Conservation (phyloP, 331 rosid species). For the Malus hybrid region DNA sequence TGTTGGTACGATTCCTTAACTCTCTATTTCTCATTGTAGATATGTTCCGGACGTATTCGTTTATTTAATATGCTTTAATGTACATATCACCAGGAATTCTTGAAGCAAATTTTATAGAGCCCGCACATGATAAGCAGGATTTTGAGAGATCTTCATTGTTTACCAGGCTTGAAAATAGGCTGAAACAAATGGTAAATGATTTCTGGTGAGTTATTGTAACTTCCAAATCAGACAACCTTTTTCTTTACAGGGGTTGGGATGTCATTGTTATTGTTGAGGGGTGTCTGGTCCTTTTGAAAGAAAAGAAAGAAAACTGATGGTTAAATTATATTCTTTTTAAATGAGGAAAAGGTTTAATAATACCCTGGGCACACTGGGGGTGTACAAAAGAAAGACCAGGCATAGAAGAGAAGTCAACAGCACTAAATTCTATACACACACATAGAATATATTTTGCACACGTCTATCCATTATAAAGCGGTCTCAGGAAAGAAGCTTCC, state of each 20-base stretch:
- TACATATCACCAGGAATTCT: slow-evolving; percentile 57
- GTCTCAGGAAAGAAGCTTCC: neutral
- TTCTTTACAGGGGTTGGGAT: neutral
- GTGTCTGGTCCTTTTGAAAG: neutral
- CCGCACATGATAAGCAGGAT: slow-evolving; percentile 98
- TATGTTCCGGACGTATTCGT: slow-evolving; percentile 4
- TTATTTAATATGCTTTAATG: slow-evolving; percentile 12
- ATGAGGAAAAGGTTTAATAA: neutral
- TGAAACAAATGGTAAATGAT: slow-evolving; percentile 66
- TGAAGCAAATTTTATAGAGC: slow-evolving; percentile 93
- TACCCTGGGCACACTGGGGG: neutral
- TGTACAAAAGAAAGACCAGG: neutral
- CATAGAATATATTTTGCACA: neutral
- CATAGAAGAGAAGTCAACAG: neutral
- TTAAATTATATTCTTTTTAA: neutral
- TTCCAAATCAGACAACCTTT: neutral
- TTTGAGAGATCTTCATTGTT: slow-evolving; percentile 79
- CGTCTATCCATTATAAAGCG: neutral
- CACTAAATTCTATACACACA: neutral
- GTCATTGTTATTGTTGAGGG: neutral
- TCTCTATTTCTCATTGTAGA: slow-evolving; percentile 8
- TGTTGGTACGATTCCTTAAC: slow-evolving; percentile 59
- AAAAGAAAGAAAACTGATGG: neutral
- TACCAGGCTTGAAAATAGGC: slow-evolving; percentile 67
- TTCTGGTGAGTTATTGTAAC: slow-evolving; percentile 62